These are phyloP conservation scores for Leucosporidium yakuticum DNA, from an alignment of 768 basidiomycete genomes.

Conservation along the genomic window DNA sequence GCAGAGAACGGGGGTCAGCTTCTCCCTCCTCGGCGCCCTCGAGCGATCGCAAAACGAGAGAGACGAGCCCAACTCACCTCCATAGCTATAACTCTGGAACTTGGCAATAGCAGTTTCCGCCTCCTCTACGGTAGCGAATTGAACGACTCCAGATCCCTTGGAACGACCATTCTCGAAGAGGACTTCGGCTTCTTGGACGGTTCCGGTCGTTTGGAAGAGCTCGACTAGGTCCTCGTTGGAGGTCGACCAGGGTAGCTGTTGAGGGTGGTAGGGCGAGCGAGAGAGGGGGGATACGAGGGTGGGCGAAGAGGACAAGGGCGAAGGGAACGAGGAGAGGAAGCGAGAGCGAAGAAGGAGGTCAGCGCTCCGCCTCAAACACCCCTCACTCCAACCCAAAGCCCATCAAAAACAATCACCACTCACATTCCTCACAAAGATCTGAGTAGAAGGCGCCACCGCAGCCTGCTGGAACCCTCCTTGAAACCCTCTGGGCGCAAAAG, in stretches of 20 bases:
- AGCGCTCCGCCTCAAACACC: not conserved
- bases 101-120: conserved; percentile 60
- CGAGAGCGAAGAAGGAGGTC: not conserved
- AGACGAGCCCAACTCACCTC: conserved; percentile 8
- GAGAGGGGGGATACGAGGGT: not conserved
- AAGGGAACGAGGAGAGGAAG: not conserved
- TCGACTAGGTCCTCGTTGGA: conserved; percentile 98
- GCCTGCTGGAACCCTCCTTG: conserved; percentile 24
- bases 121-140: conserved; percentile 78
- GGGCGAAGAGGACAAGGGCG: too few relatives aligned
- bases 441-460: conserved; percentile 51
- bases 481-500: conserved; percentile 53
- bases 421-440: conserved; percentile 98
- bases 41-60: not conserved
- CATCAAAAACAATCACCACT: conserved; percentile 44
- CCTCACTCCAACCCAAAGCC: not conserved
- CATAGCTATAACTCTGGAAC: conserved; percentile 34
- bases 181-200: conserved; percentile 90
- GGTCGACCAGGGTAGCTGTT: conserved; percentile 93
- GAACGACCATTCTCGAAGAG: conserved; percentile 85
- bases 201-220: conserved; percentile 93
- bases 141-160: conserved; percentile 92
- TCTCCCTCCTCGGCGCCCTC: not conserved
- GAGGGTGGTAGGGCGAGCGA: not conserved
- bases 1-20: too few relatives aligned